Evolutionary conservation across 805 yeast species (phyloP).

Genomic region (Wickerhamiella galacta): DNA sequence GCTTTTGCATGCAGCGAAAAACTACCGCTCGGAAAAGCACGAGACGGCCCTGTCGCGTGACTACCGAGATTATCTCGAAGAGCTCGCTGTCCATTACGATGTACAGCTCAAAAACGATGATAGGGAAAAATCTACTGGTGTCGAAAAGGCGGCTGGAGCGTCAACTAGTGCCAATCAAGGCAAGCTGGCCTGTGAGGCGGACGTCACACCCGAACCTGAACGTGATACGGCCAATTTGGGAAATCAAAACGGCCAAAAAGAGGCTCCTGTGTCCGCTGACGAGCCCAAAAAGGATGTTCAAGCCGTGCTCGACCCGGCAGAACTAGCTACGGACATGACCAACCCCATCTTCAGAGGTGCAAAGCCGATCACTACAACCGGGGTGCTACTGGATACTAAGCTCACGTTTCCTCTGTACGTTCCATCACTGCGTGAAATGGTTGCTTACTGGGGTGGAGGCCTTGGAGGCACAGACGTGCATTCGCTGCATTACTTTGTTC

Average conservation of each 20-base stretch:
- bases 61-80: constrained; percentile 30
- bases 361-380: constrained; percentile 11
- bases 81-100: constrained; percentile 19
- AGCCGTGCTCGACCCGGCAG: no score
- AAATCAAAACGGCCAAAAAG: no score
- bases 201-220: background rate
- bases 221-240: no score
- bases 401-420: constrained; percentile 34
- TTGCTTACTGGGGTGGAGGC: constrained; percentile 64
- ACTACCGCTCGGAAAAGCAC: constrained; percentile 69
- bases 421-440: constrained; percentile 60
- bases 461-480: constrained; percentile 37
- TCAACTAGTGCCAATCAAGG: background rate
- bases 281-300: no score
- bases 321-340: no score
- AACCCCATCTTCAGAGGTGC: no score
- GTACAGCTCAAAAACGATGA: constrained; percentile 12
- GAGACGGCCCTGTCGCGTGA: constrained; percentile 50
- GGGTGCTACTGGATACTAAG: constrained; percentile 21
- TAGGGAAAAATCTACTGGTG: constrained; percentile 1
- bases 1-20: constrained; percentile 48
- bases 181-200: constrained; percentile 3
- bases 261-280: no score
- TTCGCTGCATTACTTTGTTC: constrained; percentile 12
- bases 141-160: background rate